Evolutionary conservation across 164 flowering plant species (phyloP), one percentile per base, ranked within the genome.

Genomic region (Tetracentron sinense): DNA sequence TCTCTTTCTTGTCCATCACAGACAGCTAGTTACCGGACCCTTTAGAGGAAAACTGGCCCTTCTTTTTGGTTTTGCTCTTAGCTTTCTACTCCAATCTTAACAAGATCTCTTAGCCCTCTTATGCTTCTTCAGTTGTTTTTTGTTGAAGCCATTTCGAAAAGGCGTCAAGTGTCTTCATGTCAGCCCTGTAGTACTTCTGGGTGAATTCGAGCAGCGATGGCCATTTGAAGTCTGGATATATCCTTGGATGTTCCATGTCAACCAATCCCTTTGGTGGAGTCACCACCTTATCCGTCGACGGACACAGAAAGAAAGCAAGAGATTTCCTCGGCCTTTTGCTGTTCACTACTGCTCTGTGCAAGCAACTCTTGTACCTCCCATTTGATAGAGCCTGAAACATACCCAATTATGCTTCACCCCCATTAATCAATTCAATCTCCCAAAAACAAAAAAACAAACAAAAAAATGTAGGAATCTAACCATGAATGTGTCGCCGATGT

Each of bases 301-400:
- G 96, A 58, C 78, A 78, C 1, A 87, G 71, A 49, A 89, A 87
- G 77, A 85, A 89, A 0, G 86, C 88, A 0, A 89, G 66, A 4
- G 92, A 85, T 63, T 75, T 85, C 64, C 96, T 82, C 31, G 78
- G 72, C 4, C 42, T 69, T 42, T 38, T n/a, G 14, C 62, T 77
- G 63, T 85, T 89, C 46, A 89, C 90, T 66, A 85, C 90, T 42
- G 92, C 96, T 59, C 92, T 75, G 70, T 89, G 96, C 69, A 86
- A 64, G 82, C 92, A 86, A 61, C 96, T 87, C 79, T 81, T 83
- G 83, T 68, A 86, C 5, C 74, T 74, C 30, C 92, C 89, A 65
- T 86, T 88, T 26, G 88, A 77, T 30, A 86, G 62, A 28, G 85
- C 90, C 90, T 87, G 79, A 21, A 64, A 62, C 11, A 30, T 35